Percentiles rank a stretch among this genome's conserved stretches.
phyloP scores from a whole-genome alignment of 306 rosid species.

The Cucurbita argyrosperma region DNA sequence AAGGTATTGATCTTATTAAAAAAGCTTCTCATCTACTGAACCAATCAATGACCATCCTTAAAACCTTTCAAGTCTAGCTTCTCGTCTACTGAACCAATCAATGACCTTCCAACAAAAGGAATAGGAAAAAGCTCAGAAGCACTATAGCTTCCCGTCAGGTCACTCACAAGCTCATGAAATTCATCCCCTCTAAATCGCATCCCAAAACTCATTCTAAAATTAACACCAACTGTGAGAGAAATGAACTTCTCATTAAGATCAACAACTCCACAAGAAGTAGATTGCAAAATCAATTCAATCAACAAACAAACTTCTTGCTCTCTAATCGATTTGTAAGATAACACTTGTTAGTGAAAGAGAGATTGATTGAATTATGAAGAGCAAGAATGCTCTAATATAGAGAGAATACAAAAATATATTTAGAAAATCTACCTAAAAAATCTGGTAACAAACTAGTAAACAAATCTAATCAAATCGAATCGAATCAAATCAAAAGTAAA shows the following conservation, averaged over 20 bases:
- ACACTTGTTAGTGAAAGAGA: too few relatives aligned
- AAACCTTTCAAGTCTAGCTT: conserved; percentile 9
- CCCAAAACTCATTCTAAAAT: too few relatives aligned
- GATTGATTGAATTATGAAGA: too few relatives aligned
- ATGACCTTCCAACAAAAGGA: background rate
- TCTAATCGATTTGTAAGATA: conserved; percentile 4
- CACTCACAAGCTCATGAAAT: conserved; percentile 24
- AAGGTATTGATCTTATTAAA: conserved; percentile 22
- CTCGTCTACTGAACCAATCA: conserved; percentile 23
- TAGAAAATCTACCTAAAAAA: too few relatives aligned
- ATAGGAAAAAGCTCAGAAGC: conserved; percentile 26
- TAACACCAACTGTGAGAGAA: background rate
- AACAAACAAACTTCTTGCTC: conserved; percentile 10
- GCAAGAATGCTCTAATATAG: too few relatives aligned
- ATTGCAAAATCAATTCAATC: background rate
- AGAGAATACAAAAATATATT: too few relatives aligned
- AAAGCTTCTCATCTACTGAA: background rate
- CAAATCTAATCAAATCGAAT: too few relatives aligned
- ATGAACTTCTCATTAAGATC: conserved; percentile 19
- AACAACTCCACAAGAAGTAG: background rate
- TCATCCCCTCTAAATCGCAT: conserved; percentile 6
- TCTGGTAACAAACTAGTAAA: too few relatives aligned
- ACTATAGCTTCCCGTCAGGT: conserved; percentile 14
- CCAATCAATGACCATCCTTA: conserved; percentile 27
- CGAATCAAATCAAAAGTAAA: too few relatives aligned